phyloP scores from a whole-genome alignment of 2,329 filamentous ascomycete species.

The Scedosporium aurantiacum region DNA sequence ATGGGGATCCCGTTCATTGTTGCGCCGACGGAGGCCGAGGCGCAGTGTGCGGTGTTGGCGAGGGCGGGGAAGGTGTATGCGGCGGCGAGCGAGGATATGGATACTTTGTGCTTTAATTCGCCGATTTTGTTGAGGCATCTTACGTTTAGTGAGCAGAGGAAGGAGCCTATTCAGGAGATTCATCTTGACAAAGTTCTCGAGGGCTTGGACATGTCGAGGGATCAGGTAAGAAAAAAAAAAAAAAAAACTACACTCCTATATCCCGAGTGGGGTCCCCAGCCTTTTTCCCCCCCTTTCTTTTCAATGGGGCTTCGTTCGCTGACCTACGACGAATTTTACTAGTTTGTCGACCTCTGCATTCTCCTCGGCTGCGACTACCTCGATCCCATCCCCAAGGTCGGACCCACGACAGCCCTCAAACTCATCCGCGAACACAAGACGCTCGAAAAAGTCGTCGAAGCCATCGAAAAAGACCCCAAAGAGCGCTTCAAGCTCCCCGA shows the following conservation, averaged over 20 bases:
- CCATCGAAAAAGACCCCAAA: conserved; percentile 64
- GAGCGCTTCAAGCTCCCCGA: conserved; percentile 78
- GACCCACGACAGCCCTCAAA: conserved; percentile 82
- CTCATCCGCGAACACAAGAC: conserved; percentile 85
- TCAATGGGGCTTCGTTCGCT: too few species aligned
- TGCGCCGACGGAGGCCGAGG: conserved; percentile 93
- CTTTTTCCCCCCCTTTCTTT: too few species aligned
- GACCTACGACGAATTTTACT: conserved; percentile 2
- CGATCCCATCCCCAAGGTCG: conserved; percentile 90
- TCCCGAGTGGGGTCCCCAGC: neutral
- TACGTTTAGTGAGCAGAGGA: conserved; percentile 93
- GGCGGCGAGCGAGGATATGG: conserved; percentile 97
- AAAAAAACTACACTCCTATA: neutral
- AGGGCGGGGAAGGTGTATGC: conserved; percentile 91
- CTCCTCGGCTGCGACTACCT: conserved; percentile 96
- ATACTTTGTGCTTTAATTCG: conserved; percentile 89
- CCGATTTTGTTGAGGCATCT: conserved; percentile 86
- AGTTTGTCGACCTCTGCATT: conserved; percentile 98
- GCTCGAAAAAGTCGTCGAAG: conserved; percentile 77
- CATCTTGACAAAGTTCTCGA: conserved; percentile 77
- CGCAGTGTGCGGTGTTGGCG: conserved; percentile 85
- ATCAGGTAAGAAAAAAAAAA: conserved; percentile 50
- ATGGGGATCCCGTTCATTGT: conserved; percentile 96
- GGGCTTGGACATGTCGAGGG: conserved; percentile 76
- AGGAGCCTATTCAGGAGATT: conserved; percentile 96